These are phyloP conservation scores for Avicennia marina DNA, from an alignment of 257 asterid species.

Conservation along the genomic window DNA sequence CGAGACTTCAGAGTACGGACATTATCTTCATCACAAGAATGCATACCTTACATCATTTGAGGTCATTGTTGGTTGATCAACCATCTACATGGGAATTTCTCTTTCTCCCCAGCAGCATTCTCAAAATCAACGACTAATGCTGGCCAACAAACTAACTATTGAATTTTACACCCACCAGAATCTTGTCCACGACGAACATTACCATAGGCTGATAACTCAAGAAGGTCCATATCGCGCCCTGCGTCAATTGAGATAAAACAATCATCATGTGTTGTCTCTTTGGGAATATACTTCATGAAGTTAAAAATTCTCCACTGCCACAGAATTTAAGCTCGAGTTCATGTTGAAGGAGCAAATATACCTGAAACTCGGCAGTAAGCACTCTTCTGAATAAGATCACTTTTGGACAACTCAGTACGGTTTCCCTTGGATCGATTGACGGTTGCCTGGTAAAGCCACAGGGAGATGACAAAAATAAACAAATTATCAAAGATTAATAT, in stretches of 20 bases:
- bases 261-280: not conserved
- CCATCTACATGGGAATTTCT: conserved; percentile 10
- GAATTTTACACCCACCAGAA: conserved; percentile 83
- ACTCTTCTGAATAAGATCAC: conserved; percentile 83
- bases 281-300: too few species aligned
- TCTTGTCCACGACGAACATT: conserved; percentile 69
- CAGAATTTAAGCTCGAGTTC: too few species aligned
- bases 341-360: conserved; percentile 16
- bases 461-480: too few species aligned
- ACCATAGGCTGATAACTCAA: conserved; percentile 87
- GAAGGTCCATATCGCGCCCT: conserved; percentile 97
- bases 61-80: not conserved
- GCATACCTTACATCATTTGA: not conserved
- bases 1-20: not conserved
- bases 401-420: conserved; percentile 71
- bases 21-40: not conserved
- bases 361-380: conserved; percentile 90
- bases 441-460: conserved; percentile 53
- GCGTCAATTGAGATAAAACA: conserved; percentile 17
- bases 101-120: not conserved
- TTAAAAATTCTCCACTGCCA: too few species aligned
- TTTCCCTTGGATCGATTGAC: conserved; percentile 93
- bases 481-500: too few species aligned
- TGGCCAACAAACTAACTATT: conserved; percentile 24
- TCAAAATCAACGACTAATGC: not conserved